phyloP scores from a whole-genome alignment of 768 basidiomycete species.

The Tylopilus vinaceipallidus region DNA sequence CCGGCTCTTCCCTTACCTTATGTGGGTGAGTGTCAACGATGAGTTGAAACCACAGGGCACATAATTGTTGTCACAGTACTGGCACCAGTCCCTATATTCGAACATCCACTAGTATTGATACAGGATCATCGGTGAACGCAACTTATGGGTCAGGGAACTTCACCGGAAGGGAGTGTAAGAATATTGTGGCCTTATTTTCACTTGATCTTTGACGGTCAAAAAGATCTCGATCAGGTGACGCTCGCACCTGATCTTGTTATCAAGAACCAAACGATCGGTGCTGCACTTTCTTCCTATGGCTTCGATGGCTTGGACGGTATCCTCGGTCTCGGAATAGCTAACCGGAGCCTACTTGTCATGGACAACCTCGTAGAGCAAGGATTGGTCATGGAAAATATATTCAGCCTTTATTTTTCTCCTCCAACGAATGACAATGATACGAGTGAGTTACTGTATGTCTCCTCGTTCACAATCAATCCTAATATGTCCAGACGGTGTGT shows the following conservation, averaged over 20 bases:
- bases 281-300: constrained; percentile 10
- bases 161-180: constrained; percentile 36
- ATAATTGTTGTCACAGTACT: constrained; percentile 12
- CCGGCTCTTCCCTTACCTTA: constrained; percentile 32
- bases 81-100: constrained; percentile 14
- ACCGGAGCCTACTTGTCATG: constrained; percentile 19
- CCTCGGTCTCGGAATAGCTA: constrained; percentile 22
- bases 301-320: constrained; percentile 27
- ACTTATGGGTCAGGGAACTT: constrained; percentile 15
- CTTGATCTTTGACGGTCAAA: not conserved
- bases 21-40: constrained; percentile 11
- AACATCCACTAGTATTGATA: constrained; percentile 24
- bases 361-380: constrained; percentile 16
- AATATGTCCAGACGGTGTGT: constrained; percentile 4
- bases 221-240: constrained; percentile 28
- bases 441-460: constrained; percentile 1
- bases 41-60: not conserved
- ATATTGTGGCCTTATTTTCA: not conserved
- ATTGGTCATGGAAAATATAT: constrained; percentile 7
- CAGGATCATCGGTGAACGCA: constrained; percentile 17
- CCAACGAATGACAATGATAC: constrained; percentile 4
- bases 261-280: constrained; percentile 30
- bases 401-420: constrained; percentile 19
- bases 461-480: constrained; percentile 11
- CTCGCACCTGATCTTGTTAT: constrained; percentile 26